These are phyloP conservation scores for Fusarium heterosporum DNA, from an alignment of 2,329 filamentous ascomycete genomes.

Conservation along the genomic window DNA sequence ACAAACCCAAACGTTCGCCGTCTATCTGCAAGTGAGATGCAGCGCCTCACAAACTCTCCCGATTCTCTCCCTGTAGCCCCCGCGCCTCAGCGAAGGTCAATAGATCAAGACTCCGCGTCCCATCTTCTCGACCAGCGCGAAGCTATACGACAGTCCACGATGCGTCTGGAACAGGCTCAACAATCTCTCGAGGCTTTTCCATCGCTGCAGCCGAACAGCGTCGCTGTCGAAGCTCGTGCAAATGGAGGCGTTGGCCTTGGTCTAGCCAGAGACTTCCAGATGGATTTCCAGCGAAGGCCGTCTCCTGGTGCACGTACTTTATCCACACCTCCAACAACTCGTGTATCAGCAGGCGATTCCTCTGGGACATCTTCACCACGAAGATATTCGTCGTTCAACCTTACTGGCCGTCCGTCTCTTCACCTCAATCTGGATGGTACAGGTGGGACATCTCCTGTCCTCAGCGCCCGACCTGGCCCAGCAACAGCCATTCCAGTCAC, in stretches of 20 bases:
- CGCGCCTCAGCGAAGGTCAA: constrained; percentile 52
- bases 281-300: constrained; percentile 49
- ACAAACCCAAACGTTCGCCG: constrained; percentile 60
- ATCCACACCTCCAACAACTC: constrained; percentile 64
- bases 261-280: constrained; percentile 26
- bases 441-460: constrained; percentile 37
- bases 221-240: constrained; percentile 42
- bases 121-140: constrained; percentile 48
- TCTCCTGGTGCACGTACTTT: constrained; percentile 57
- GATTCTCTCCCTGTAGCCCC: constrained; percentile 68
- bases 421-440: constrained; percentile 56
- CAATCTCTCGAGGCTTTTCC: constrained; percentile 16
- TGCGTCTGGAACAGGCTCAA: constrained; percentile 43
- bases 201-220: constrained; percentile 42
- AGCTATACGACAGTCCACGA: constrained; percentile 47
- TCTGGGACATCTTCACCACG: constrained; percentile 53
- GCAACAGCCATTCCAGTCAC: constrained; percentile 45
- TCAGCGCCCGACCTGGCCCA: constrained; percentile 29
- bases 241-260: constrained; percentile 23
- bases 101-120: constrained; percentile 55
- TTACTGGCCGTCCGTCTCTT: constrained; percentile 58
- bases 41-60: constrained; percentile 66
- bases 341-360: constrained; percentile 51
- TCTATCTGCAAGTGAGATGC: constrained; percentile 69
- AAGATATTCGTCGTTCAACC: constrained; percentile 65